A percentile compares a stretch with the other conserved stretches of the same genome.
Conservation (phyloP, 331 rosid genomes). For the Saraca asoca region DNA sequence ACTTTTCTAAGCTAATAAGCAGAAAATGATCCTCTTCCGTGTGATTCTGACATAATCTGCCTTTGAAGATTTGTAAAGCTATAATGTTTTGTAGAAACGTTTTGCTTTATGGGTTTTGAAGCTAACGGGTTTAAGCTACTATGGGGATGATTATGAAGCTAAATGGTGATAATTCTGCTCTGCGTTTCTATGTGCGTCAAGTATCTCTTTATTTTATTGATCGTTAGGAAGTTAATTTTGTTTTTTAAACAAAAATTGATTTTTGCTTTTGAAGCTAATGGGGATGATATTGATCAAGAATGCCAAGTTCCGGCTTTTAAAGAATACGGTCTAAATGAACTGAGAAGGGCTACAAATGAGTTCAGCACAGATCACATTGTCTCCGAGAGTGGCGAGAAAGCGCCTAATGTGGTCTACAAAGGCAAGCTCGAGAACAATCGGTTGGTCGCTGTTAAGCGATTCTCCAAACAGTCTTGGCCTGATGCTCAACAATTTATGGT, state of each 20-base stretch:
- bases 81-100: no score
- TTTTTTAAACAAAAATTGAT: background rate
- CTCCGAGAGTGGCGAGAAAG: conserved; percentile 81
- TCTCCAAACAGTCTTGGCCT: conserved; percentile 80
- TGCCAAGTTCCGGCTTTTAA: conserved; percentile 54
- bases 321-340: conserved; percentile 61
- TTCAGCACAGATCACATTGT: conserved; percentile 64
- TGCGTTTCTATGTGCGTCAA: no score
- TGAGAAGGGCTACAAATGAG: conserved; percentile 69
- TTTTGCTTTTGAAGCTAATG: conserved; percentile 51
- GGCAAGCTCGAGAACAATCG: conserved; percentile 67
- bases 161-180: no score
- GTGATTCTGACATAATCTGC: background rate
- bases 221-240: background rate
- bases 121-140: no score
- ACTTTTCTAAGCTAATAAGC: background rate
- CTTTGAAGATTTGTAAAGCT: background rate
- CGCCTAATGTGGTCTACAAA: conserved; percentile 76
- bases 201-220: background rate
- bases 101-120: no score
- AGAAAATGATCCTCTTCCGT: background rate
- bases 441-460: conserved; percentile 70
- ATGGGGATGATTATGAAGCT: no score
- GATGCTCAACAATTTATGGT: conserved; percentile 83
- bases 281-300: conserved; percentile 51